Evolutionary conservation across 1,284 basidiomycete species (phyloP), one percentile per base, ranked within the genome.

Genomic region (Agroathelia rolfsii): DNA sequence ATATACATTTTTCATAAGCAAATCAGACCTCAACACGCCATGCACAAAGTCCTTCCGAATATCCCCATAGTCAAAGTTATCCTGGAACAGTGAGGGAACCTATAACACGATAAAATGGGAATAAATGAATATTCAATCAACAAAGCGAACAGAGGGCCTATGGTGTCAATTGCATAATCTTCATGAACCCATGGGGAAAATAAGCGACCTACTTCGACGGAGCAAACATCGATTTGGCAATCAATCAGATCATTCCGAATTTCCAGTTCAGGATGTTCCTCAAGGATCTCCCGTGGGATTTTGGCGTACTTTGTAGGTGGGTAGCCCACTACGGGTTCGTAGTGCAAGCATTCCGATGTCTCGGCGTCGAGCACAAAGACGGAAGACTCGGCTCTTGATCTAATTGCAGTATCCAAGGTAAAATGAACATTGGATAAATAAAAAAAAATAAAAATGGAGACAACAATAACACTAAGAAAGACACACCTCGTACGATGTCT

Each of bases 1-100:
- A 51, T 87, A 77, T 39, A 98, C 93, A 45, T 82, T 93, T 61
- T 96, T 94, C 66, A 90, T 92, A 27, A 98, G 69, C 28, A 98
- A 58, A 56, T 99, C 95, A 9, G 88, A 94, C 1, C 89, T 95
- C 38, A 99, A 67, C 27, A 99, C 78, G n/a, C 94, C 94, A 47
- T 90, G 86, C 15, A 98, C 85, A 51, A 98, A 96, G 58, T 98
- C 90, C 43, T 77, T 67, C 36, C 92, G 75, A 41, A 97, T 71
- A 55, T 92, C 85, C 29, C 83, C 80, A 52, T 95, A 98, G 59
- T 98, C 95, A 53, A 99, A 99, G 59, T 98, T 98, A 58, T 98
- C 95, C 48, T 95, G 93, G 61, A 97, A 98, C 4, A 97, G 60
- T 0, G 93, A 94, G 0, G 92, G 92, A 13, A 97, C 83, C 86